Evolutionary conservation across 768 basidiomycete genomes (phyloP), one percentile per base, ranked within the genome.

Genomic region (Podaxis sp.): DNA sequence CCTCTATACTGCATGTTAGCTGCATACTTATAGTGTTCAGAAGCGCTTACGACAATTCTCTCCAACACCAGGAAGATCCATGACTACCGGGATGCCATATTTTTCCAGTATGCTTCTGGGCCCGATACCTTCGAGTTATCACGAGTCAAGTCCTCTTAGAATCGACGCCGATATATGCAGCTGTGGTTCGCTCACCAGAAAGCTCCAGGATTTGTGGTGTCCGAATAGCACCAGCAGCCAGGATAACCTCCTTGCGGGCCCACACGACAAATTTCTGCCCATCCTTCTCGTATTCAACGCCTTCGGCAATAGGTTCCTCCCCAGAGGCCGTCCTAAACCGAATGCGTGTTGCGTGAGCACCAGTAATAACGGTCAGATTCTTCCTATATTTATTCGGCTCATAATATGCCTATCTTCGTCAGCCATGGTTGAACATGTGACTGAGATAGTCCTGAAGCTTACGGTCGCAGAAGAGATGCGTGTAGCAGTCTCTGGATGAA

Each of bases 161-260:
- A 41, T 17, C 40, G 40, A 13, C 40, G 40, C 40, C 40, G 10
- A 10, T 41, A 13, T 41, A 10, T 41, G n/a, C n/a, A n/a, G n/a
- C n/a, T 41, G 40, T 50, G 20, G 10, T 8, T n/a, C 15, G 44
- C 61, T 15, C 59, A 77, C 78, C 66, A 74, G 70, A 64, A 84
- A 65, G 48, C 33, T 65, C 64, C 26, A 65, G 46, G 12, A 65
- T 51, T 22, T 65, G 58, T 8, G 64, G 64, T 8, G 64, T 65
- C 40, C 67, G 36, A 60, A 68, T 80, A 1, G 82, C 77, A 28
- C 85, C 85, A 1, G 82, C 84, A 20, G 83, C 79, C 3, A 86
- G 56, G 61, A 87, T 81, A 44, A 85, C 82, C 57, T 86, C 84
- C 26, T 75, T 73, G 4, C 77, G 72, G 0, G 82, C 84, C 22